These are phyloP conservation scores for Hericium erinaceus DNA, from an alignment of 768 basidiomycete genomes.

Conservation along the genomic window DNA sequence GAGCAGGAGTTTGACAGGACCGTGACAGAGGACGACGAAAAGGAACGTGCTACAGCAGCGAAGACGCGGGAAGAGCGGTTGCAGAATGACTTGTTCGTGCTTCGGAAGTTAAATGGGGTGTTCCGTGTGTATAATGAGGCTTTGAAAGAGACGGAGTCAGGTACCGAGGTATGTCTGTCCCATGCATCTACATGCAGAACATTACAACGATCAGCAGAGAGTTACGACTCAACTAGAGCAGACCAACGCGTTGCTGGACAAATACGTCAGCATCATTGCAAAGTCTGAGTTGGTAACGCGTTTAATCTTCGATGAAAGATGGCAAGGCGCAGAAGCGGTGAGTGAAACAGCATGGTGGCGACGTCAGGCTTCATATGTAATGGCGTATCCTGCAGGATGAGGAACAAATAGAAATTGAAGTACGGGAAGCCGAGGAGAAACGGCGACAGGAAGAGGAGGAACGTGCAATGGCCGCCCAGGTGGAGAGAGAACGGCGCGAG, in stretches of 20 bases:
- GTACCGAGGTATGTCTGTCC: constrained; percentile 50
- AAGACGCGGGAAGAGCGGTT: constrained; percentile 60
- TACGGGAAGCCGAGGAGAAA: constrained; percentile 29
- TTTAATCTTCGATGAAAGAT: constrained; percentile 68
- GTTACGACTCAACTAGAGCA: constrained; percentile 58
- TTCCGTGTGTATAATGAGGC: constrained; percentile 65
- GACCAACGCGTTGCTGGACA: constrained; percentile 66
- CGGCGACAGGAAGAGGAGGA: constrained; percentile 28
- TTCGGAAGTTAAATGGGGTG: constrained; percentile 64
- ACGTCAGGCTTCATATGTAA: neutral
- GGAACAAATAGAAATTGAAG: constrained; percentile 37
- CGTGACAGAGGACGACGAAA: constrained; percentile 10
- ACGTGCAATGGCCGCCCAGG: constrained; percentile 18
- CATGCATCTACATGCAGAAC: neutral
- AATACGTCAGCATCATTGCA: constrained; percentile 60
- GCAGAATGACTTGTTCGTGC: constrained; percentile 61
- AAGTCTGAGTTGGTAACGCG: constrained; percentile 61
- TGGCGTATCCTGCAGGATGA: constrained; percentile 43
- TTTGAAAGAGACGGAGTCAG: constrained; percentile 49
- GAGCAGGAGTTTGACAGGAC: constrained; percentile 3
- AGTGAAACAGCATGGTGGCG: constrained; percentile 17
- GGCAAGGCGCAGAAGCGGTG: constrained; percentile 68
- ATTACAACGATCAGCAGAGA: constrained; percentile 26
- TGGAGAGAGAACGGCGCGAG: constrained; percentile 41
- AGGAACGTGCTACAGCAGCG: constrained; percentile 18